A percentile compares a stretch with the other conserved stretches of the same genome.
phyloP scores from a whole-genome alignment of 179 eudicot genomes.

The Sideroxylon spinosum region DNA sequence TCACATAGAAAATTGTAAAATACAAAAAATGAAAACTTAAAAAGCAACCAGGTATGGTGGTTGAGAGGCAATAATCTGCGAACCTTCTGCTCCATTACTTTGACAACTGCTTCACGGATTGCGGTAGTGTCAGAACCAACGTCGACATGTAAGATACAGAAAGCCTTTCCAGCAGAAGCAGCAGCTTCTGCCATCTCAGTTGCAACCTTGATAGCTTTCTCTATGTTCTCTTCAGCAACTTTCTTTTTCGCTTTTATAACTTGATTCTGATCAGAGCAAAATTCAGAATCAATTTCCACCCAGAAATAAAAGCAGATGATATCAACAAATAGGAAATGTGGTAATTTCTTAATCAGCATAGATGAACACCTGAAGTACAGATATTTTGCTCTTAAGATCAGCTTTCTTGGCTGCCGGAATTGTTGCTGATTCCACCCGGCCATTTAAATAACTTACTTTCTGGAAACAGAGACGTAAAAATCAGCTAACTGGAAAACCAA shows the following conservation, averaged over 20 bases:
- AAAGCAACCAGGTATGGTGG: too few relatives aligned
- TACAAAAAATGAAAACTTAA: not conserved
- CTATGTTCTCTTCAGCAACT: conserved; percentile 66
- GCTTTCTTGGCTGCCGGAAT: conserved; percentile 82
- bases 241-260: conserved; percentile 71
- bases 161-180: conserved; percentile 64
- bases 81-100: conserved; percentile 82
- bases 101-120: conserved; percentile 72
- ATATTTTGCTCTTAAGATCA: conserved; percentile 55
- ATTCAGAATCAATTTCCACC: not conserved
- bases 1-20: not conserved
- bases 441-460: conserved; percentile 72
- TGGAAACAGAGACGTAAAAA: conserved; percentile 24
- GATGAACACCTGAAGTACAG: conserved; percentile 58
- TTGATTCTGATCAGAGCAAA: conserved; percentile 43
- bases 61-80: conserved; percentile 1
- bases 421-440: conserved; percentile 63
- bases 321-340: not conserved
- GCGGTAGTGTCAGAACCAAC: conserved; percentile 81
- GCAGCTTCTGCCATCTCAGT: conserved; percentile 71
- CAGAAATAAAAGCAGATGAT: not conserved
- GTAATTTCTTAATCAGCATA: not conserved
- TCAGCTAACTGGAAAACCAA: not conserved
- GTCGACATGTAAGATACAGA: conserved; percentile 62
- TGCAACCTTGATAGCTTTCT: conserved; percentile 66